Conservation (phyloP, 2,329 filamentous ascomycete genomes). For the Eutypella sp. region DNA sequence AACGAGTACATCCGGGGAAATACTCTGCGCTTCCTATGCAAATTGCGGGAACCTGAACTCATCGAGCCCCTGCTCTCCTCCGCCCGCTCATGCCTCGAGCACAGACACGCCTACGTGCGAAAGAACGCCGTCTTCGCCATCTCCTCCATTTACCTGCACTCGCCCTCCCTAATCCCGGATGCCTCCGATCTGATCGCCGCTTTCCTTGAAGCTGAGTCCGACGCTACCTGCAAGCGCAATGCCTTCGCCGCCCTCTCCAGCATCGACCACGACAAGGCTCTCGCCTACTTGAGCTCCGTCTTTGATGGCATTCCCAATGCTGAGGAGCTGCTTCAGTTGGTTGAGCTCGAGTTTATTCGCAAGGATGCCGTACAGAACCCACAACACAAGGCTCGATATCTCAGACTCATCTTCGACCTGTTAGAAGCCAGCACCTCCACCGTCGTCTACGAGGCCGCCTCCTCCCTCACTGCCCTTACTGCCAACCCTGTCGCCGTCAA, state of each 20-base stretch:
- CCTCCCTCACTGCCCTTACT: conserved; percentile 86
- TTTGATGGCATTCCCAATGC: conserved; percentile 94
- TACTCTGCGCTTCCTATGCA: conserved; percentile 95
- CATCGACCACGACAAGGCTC: conserved; percentile 89
- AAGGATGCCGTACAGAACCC: conserved; percentile 95
- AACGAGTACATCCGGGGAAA: conserved; percentile 99
- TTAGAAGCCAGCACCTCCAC: conserved; percentile 90
- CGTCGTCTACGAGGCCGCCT: conserved; percentile 95
- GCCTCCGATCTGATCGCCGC: conserved; percentile 85
- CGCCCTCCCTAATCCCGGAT: conserved; percentile 87
- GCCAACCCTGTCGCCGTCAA: conserved; percentile 97
- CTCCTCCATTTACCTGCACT: conserved; percentile 86
- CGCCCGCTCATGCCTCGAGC: conserved; percentile 85
- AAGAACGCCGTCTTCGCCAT: conserved; percentile 98
- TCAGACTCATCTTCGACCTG: conserved; percentile 93
- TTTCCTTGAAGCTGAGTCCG: conserved; percentile 87
- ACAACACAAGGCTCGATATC: conserved; percentile 91
- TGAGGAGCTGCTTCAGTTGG: conserved; percentile 87
- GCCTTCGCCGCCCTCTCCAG: conserved; percentile 86
- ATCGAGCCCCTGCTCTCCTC: conserved; percentile 94
- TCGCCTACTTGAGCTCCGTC: conserved; percentile 80
- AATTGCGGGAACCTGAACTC: conserved; percentile 90
- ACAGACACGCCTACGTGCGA: conserved; percentile 94
- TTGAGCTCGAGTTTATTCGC: conserved; percentile 93
- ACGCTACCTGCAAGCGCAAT: conserved; percentile 96